Conservation (phyloP, 306 rosid species). For the Oxytropis ochrocephala region DNA sequence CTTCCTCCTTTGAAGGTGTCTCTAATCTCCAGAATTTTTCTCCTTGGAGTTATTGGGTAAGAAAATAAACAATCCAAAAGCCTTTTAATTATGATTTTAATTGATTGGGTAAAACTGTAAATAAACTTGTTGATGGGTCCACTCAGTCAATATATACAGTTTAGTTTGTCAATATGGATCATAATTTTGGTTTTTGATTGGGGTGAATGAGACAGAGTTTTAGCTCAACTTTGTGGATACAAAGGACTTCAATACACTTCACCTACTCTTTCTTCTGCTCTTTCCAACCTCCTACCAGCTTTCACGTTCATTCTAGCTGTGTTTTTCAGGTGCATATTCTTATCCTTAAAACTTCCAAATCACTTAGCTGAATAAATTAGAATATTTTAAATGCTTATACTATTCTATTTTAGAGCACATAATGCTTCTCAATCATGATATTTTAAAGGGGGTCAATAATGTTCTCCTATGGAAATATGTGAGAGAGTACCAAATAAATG, state of each 20-base stretch:
- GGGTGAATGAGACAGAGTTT: conserved; percentile 24
- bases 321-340: conserved; percentile 39
- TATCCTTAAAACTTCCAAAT: neutral
- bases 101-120: no score
- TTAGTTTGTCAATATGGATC: neutral
- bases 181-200: neutral
- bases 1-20: conserved; percentile 37
- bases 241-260: conserved; percentile 49
- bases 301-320: conserved; percentile 51
- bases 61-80: neutral
- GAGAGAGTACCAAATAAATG: no score
- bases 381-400: neutral
- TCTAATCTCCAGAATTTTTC: conserved; percentile 30
- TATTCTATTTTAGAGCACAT: neutral
- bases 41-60: conserved; percentile 49
- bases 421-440: no score
- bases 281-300: conserved; percentile 44
- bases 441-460: no score
- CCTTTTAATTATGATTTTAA: neutral
- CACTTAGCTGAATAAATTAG: neutral
- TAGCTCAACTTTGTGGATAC: conserved; percentile 24
- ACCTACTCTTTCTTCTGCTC: conserved; percentile 43
- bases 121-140: no score
- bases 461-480: no score
- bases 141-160: no score